Evolutionary conservation across 2,329 filamentous ascomycete genomes (phyloP), one percentile per base, ranked within the genome.

Genomic region (Xylariaceae sp.): DNA sequence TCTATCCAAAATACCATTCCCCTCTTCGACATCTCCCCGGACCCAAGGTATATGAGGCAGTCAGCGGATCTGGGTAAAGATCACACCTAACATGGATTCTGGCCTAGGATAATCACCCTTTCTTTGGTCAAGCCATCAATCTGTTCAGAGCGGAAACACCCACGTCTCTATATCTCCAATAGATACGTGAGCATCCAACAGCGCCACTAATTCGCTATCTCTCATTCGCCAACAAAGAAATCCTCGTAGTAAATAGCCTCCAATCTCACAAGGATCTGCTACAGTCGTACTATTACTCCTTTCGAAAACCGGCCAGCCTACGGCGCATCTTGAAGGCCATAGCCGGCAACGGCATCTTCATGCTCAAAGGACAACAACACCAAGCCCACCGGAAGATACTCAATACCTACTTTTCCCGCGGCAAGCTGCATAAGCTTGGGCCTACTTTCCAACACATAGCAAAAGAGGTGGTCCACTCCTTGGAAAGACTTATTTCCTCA

Each of bases 171-270:
- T 32, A 32, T 8, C 5, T 32, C 27, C 12, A 32, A 16, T 50
- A 44, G 50, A 50, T 46, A 44, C 45, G 38, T 19, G 41, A 52
- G n/a, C 20, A 52, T 22, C 47, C 50, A 17, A 39, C 49, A 16
- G 50, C 37, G 14, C 50, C 47, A 20, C 44, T 50, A 35, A 48
- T 50, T 22, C 44, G 47, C 21, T 50, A 43, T 42, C 47, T 49
- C 17, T 44, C 43, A 17, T 47, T 48, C 39, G 47, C 40, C 16
- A 52, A 52, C 21, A 49, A 41, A 19, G 49, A 52, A 37, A 40
- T 52, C 22, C 34, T 52, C 10, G 41, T 52, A 12, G 36, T 34
- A 8, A 45, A 49, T 32, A 52, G 42, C 25, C 17, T 46, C 23
- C 36, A 45, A n/a, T 41, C 49, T 5, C 44, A 49, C 19, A 40